A percentile compares a stretch with the other conserved stretches of the same genome.
phyloP scores from a whole-genome alignment of 2,329 filamentous ascomycete species.

The Colletotrichum agaves region DNA sequence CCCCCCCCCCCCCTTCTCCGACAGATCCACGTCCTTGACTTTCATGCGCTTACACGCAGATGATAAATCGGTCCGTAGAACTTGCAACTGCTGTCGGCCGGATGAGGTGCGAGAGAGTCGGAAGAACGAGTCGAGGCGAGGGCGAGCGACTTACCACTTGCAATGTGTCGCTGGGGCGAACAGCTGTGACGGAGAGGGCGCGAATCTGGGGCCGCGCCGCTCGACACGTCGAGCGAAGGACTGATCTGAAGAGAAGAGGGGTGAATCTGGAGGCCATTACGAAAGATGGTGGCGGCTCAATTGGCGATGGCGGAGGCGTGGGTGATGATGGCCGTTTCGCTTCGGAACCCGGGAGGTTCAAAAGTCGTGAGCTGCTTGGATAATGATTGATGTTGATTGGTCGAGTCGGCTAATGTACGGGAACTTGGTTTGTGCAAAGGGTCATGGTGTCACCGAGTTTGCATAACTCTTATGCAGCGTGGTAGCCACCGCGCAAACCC shows the following conservation, averaged over 20 bases:
- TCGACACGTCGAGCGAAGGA: conserved; percentile 70
- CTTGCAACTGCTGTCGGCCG: not conserved
- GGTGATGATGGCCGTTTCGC: conserved; percentile 12
- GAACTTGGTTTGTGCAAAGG: conserved; percentile 12
- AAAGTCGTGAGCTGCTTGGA: conserved; percentile 41
- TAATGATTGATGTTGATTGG: conserved; percentile 37
- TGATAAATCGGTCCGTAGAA: not conserved
- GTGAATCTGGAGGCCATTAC: conserved; percentile 86
- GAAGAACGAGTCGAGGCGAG: not conserved
- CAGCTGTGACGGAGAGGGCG: conserved; percentile 75
- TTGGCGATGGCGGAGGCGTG: conserved; percentile 39
- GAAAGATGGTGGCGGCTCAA: conserved; percentile 44
- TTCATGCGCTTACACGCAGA: no score
- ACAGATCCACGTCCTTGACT: no score
- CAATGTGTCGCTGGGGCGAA: conserved; percentile 77
- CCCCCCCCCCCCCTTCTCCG: no score
- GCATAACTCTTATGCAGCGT: conserved; percentile 16
- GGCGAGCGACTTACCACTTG: conserved; percentile 67
- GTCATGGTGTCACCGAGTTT: conserved; percentile 8
- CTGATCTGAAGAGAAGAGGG: conserved; percentile 77
- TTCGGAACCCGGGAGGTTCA: conserved; percentile 38
- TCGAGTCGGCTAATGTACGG: conserved; percentile 3
- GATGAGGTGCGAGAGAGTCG: not conserved
- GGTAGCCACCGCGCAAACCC: not conserved
- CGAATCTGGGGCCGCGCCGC: conserved; percentile 75